phyloP scores from a whole-genome alignment of 345 rosid species.

The Pelargonium nanum region DNA sequence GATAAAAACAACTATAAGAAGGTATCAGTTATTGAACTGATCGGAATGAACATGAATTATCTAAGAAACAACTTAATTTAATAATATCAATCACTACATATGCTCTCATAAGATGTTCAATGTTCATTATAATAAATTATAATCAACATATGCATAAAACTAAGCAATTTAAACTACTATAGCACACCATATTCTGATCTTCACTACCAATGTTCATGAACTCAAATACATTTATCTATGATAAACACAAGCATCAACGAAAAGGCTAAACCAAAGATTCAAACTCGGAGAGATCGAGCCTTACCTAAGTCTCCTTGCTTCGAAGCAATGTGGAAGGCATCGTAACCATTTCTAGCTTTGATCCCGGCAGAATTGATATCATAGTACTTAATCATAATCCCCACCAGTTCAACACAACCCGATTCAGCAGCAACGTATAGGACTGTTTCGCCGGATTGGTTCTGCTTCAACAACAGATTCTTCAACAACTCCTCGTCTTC shows the following conservation, averaged over 20 bases:
- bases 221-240: background rate
- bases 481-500: constrained; percentile 34
- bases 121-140: no score
- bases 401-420: constrained; percentile 54
- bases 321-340: constrained; percentile 85
- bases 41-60: no score
- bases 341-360: constrained; percentile 72
- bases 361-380: constrained; percentile 47
- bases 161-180: no score
- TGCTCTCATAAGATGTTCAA: no score
- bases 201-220: background rate
- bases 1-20: no score
- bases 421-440: constrained; percentile 75
- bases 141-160: no score
- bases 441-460: constrained; percentile 78
- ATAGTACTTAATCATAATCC: constrained; percentile 45
- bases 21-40: no score
- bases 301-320: constrained; percentile 72
- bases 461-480: constrained; percentile 46
- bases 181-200: background rate
- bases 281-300: constrained; percentile 8
- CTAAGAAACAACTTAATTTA: no score
- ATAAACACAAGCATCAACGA: background rate
- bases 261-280: background rate
- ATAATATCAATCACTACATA: no score